Evolutionary conservation across 768 basidiomycete species (phyloP).

Genomic region (Tylopilus rubrobrunneus): DNA sequence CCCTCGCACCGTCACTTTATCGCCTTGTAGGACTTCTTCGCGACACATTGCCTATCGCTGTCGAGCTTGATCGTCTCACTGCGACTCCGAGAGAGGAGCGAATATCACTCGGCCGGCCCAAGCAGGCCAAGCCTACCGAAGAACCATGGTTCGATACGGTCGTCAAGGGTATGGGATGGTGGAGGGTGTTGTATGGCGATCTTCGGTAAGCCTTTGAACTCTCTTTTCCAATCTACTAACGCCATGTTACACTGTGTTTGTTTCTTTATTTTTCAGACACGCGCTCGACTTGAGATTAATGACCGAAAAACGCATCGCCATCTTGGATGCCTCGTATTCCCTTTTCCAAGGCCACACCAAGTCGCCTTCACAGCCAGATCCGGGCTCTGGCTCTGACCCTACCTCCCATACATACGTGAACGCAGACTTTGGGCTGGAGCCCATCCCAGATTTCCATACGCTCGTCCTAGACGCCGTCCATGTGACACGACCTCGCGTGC

Average conservation of each 20-base stretch:
- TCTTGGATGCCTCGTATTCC: conserved; percentile 72
- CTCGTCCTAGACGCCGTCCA: conserved; percentile 50
- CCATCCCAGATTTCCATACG: conserved; percentile 56
- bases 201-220: conserved; percentile 41
- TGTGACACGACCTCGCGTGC: conserved; percentile 17
- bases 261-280: conserved; percentile 40
- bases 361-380: not conserved
- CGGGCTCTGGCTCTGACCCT: not conserved
- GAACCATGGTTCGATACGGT: conserved; percentile 54
- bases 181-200: conserved; percentile 67
- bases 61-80: conserved; percentile 57
- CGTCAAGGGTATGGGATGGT: conserved; percentile 81
- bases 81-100: conserved; percentile 33
- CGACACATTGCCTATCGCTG: conserved; percentile 73
- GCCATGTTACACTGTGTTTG: not conserved
- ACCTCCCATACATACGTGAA: not conserved
- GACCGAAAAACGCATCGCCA: conserved; percentile 57
- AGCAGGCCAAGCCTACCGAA: conserved; percentile 14
- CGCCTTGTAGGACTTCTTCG: conserved; percentile 65
- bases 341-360: conserved; percentile 34
- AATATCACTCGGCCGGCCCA: conserved; percentile 7
- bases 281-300: conserved; percentile 80
- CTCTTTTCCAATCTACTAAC: not conserved
- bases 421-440: conserved; percentile 40
- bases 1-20: conserved; percentile 61